phyloP scores from a whole-genome alignment of 2,329 filamentous ascomycete genomes.

The Scedosporium aurantiacum region DNA sequence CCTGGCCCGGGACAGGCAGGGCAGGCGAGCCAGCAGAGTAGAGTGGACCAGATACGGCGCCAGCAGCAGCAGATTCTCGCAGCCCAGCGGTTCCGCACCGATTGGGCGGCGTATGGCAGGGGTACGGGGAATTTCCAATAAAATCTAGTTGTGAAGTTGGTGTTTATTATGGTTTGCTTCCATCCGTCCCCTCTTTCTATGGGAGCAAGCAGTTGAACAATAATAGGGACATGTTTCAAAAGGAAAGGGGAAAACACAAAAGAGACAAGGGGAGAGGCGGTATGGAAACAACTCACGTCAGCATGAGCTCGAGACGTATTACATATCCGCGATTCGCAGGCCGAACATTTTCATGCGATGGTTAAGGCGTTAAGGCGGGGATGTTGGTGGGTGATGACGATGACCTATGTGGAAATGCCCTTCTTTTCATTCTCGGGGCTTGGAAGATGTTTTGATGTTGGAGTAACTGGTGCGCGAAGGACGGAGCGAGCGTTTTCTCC shows the following conservation, averaged over 20 bases:
- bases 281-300: background rate
- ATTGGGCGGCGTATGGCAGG: slow-evolving; percentile 36
- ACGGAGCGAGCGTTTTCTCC: no score
- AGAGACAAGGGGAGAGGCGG: background rate
- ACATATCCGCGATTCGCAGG: background rate
- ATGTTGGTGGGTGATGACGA: background rate
- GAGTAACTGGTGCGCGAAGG: no score
- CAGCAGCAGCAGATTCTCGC: slow-evolving; percentile 35
- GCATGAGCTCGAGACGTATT: background rate
- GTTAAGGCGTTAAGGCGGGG: background rate
- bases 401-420: background rate
- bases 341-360: background rate
- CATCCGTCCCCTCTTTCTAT: background rate
- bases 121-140: slow-evolving; percentile 31
- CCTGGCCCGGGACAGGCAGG: background rate
- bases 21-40: slow-evolving; percentile 24
- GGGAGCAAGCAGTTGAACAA: background rate
- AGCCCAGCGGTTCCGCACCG: slow-evolving; percentile 31
- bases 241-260: background rate
- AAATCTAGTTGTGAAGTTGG: slow-evolving; percentile 20
- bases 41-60: slow-evolving; percentile 10
- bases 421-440: background rate
- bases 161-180: background rate
- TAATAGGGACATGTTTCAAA: background rate
- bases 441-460: no score